Conservation (phyloP, 371 early-diverging fungal genomes). For the Mucor sp. region DNA sequence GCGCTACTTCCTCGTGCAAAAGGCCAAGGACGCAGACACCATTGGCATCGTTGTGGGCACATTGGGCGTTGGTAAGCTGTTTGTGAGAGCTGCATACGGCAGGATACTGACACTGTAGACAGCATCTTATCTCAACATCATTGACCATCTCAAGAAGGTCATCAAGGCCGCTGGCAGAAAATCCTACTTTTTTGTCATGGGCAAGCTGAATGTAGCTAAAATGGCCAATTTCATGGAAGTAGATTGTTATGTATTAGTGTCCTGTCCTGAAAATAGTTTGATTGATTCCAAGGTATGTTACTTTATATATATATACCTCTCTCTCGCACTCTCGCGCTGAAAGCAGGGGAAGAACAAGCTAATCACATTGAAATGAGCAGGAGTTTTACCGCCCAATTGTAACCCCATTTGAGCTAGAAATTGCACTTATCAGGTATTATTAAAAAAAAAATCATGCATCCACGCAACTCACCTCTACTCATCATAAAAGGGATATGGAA, state of each 20-base stretch:
- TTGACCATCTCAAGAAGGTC: conserved; percentile 76
- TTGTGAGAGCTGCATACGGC: neutral
- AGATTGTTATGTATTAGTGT: conserved; percentile 89
- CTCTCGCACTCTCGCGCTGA: too few species aligned
- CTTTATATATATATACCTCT: neutral
- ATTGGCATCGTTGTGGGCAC: conserved; percentile 97
- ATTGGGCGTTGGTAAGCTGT: conserved; percentile 80
- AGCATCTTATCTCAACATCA: conserved; percentile 85
- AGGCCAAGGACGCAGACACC: conserved; percentile 90
- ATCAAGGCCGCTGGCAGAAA: conserved; percentile 80
- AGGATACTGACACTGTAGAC: neutral
- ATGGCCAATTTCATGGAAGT: conserved; percentile 96
- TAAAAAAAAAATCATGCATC: neutral
- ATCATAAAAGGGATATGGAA: conserved; percentile 48
- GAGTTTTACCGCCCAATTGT: conserved; percentile 92
- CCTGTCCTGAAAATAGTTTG: conserved; percentile 93
- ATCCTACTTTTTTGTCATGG: conserved; percentile 90
- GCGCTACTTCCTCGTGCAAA: conserved; percentile 82
- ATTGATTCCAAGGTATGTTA: conserved; percentile 77
- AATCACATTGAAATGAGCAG: conserved; percentile 16
- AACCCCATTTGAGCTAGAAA: conserved; percentile 89
- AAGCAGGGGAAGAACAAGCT: neutral
- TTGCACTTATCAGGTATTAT: conserved; percentile 69
- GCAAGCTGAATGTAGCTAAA: conserved; percentile 94
- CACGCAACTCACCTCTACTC: neutral